Percentiles rank a stretch among this genome's conserved stretches.
These are phyloP conservation scores for Trypanosoma cruzi DNA, from an alignment of 208 protist genomes.

Conservation along the genomic window DNA sequence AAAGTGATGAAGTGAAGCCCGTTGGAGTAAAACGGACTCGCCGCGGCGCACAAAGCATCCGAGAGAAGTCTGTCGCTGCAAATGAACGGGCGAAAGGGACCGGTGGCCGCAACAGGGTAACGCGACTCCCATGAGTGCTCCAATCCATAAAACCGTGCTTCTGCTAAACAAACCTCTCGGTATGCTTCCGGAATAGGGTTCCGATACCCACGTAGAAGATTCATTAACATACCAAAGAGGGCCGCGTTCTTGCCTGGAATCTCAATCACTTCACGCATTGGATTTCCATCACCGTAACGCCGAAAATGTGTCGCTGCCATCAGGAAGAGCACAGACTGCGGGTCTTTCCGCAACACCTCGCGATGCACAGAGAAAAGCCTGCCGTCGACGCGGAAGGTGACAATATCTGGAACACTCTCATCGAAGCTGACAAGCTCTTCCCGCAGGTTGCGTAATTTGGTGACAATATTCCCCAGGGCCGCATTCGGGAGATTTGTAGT, in stretches of 20 bases:
- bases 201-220: slow-evolving; percentile 64
- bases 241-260: slow-evolving; percentile 37
- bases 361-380: slow-evolving; percentile 43
- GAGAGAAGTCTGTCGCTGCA: slow-evolving; percentile 42
- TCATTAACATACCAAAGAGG: slow-evolving; percentile 58
- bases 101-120: slow-evolving; percentile 23
- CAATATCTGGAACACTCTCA: slow-evolving; percentile 42
- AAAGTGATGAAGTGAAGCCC: slow-evolving; percentile 58
- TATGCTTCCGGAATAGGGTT: slow-evolving; percentile 41
- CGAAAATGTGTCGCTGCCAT: slow-evolving; percentile 42
- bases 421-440: slow-evolving; percentile 34
- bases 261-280: slow-evolving; percentile 20
- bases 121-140: slow-evolving; percentile 38
- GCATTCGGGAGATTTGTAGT: not conserved
- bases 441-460: slow-evolving; percentile 17
- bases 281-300: not conserved
- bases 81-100: slow-evolving; percentile 41
- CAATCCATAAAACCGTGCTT: slow-evolving; percentile 62
- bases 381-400: slow-evolving; percentile 51
- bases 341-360: slow-evolving; percentile 47
- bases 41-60: slow-evolving; percentile 45
- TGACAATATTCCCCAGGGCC: slow-evolving; percentile 10
- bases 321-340: slow-evolving; percentile 65
- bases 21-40: slow-evolving; percentile 39
- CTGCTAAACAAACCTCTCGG: slow-evolving; percentile 41